These are phyloP conservation scores for Mycosarcoma mackinlayi DNA, from an alignment of 1,284 basidiomycete species.

Conservation along the genomic window DNA sequence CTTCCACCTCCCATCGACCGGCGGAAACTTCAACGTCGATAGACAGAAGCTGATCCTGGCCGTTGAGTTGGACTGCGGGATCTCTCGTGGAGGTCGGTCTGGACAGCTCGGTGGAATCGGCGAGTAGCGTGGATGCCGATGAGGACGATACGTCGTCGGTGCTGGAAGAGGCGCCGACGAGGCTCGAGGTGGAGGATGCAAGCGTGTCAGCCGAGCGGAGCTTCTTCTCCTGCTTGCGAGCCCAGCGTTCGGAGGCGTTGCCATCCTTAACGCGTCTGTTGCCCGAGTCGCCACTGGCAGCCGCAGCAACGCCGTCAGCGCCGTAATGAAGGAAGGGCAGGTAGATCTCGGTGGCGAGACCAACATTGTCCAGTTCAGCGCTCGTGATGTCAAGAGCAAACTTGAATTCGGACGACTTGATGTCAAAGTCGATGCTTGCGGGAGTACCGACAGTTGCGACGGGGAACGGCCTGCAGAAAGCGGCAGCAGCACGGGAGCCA, in stretches of 20 bases:
- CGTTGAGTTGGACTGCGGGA: neutral
- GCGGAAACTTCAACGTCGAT: constrained; percentile 73
- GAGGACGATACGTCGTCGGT: constrained; percentile 23
- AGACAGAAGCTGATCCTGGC: constrained; percentile 27
- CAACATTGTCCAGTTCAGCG: constrained; percentile 35
- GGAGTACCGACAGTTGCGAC: constrained; percentile 56
- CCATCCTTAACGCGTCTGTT: constrained; percentile 22
- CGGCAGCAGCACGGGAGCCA: constrained; percentile 51
- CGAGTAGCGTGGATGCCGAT: constrained; percentile 25
- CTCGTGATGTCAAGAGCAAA: constrained; percentile 39
- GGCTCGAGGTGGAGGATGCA: constrained; percentile 22
- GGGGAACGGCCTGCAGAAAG: constrained; percentile 60
- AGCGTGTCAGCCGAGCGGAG: constrained; percentile 19
- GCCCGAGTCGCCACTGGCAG: constrained; percentile 42
- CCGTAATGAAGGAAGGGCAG: constrained; percentile 90
- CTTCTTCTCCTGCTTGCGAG: constrained; percentile 30
- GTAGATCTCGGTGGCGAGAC: constrained; percentile 82
- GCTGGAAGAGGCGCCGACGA: constrained; percentile 7
- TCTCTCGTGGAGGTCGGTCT: constrained; percentile 12
- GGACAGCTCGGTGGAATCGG: constrained; percentile 21
- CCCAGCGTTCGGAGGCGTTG: constrained; percentile 16
- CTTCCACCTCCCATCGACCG: constrained; percentile 78
- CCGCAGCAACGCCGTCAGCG: constrained; percentile 68
- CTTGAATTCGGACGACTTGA: constrained; percentile 54
- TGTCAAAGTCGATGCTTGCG: constrained; percentile 56